Evolutionary conservation across 306 rosid genomes (phyloP), one percentile per base, ranked within the genome.

Genomic region (Vigna radiata): DNA sequence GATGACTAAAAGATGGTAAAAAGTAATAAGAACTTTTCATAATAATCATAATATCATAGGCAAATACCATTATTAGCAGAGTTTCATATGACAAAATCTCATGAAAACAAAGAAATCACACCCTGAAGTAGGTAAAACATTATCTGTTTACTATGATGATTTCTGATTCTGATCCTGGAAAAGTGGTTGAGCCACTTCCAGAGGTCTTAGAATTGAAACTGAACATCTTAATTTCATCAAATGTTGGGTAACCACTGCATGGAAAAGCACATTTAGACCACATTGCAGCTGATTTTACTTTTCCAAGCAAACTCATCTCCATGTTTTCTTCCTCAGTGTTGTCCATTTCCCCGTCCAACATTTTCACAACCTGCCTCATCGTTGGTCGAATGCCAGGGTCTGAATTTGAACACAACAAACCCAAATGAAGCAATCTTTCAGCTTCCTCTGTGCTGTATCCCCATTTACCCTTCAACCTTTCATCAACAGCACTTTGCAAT

Each of bases 361-460:
- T 62, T 59, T 87, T 86, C 65, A 87, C 83, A 55, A 88, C 83
- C 70, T 90, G 87, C 68, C 83, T 86, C 84, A 92, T 90, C 7
- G 74, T 86, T 70, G 96, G 93, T 65, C 97, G 86, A 16, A 68
- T 18, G 33, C 50, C 37, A 48, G 90, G 84, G 55, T 90, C 90
- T 36, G 82, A 82, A 70, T 83, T 60, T 41, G 90, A 86, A 81
- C 96, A 88, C 39, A 83, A 17, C 59, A 92, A 81, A 46, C 91
- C 93, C 84, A 90, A 80, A 65, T 69, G 82, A 66, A 92, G 83
- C 80, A 90, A 68, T 27, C 47, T 90, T 76, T 87, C 90, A 52
- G 76, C 86, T 79, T 90, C 91, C 62, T 84, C 84, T 37, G 55
- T 11, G 70, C 52, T 16, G 56, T 81, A 79, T 77, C 78, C 87